A percentile compares a stretch with the other conserved stretches of the same genome.
phyloP scores from a whole-genome alignment of 1,284 basidiomycete genomes.

The Sporisorium reilianum region DNA sequence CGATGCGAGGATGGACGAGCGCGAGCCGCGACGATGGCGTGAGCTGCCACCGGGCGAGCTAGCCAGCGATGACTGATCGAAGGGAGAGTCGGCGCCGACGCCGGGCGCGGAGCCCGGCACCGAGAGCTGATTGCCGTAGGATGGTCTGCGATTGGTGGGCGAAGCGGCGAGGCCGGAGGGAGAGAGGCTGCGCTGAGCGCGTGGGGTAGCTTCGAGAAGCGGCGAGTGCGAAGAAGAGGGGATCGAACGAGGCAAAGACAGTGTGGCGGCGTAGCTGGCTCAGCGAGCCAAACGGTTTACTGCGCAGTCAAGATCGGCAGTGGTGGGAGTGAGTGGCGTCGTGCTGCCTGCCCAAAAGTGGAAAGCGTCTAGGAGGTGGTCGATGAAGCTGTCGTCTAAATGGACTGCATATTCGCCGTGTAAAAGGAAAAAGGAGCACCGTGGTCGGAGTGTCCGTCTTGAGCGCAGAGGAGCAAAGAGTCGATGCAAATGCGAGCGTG shows the following conservation, averaged over 20 bases:
- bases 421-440: not conserved
- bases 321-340: not conserved
- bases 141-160: slow-evolving; percentile 15
- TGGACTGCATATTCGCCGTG: not conserved
- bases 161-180: slow-evolving; percentile 21
- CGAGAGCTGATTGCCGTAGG: slow-evolving; percentile 24
- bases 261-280: slow-evolving; percentile 19
- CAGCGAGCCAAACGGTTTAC: slow-evolving; percentile 6
- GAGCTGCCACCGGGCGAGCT: slow-evolving; percentile 19
- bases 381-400: not conserved
- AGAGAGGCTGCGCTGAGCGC: slow-evolving; percentile 33
- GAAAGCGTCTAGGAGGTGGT: not conserved
- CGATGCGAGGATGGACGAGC: slow-evolving; percentile 42
- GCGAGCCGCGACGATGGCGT: slow-evolving; percentile 37
- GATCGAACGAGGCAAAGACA: slow-evolving; percentile 43
- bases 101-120: slow-evolving; percentile 27
- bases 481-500: not conserved
- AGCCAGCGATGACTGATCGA: slow-evolving; percentile 8
- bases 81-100: slow-evolving; percentile 12
- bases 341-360: not conserved
- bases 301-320: not conserved
- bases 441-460: not conserved
- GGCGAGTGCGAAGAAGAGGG: slow-evolving; percentile 35
- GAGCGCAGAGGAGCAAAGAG: not conserved
- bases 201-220: slow-evolving; percentile 21